These are phyloP conservation scores for Dichomitus squalens DNA, from an alignment of 1,284 basidiomycete species.

Conservation along the genomic window DNA sequence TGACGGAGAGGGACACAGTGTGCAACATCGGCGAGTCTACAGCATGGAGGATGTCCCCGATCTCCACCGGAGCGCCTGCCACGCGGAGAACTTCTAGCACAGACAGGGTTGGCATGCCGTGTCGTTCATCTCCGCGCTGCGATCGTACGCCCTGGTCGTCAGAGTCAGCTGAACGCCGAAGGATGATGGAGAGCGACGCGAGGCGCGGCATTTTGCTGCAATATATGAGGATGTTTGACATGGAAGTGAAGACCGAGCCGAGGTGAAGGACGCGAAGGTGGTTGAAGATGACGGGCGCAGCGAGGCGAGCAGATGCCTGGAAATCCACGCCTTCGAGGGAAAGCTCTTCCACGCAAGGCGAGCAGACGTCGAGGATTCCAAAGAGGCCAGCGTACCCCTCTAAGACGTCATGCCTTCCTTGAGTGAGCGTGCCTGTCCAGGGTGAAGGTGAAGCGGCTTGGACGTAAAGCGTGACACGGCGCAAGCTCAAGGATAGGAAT, in stretches of 20 bases:
- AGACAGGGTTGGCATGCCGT: not conserved
- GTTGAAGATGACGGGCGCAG: slow-evolving; percentile 4
- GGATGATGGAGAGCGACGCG: slow-evolving; percentile 12
- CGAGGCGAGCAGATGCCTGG: slow-evolving; percentile 1
- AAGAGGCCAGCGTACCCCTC: not conserved
- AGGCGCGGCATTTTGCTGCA: slow-evolving; percentile 16
- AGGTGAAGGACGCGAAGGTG: slow-evolving; percentile 16
- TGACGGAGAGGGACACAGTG: slow-evolving; percentile 2
- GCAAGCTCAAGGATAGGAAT: slow-evolving; percentile 15
- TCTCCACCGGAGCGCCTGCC: slow-evolving; percentile 9
- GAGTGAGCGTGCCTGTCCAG: not conserved
- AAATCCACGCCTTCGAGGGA: slow-evolving; percentile 18
- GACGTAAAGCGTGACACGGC: slow-evolving; percentile 15
- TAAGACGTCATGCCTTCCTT: not conserved
- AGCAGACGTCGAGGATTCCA: slow-evolving; percentile 1
- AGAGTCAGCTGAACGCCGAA: not conserved
- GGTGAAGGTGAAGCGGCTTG: not conserved
- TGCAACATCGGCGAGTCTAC: slow-evolving; percentile 8
- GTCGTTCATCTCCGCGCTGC: not conserved
- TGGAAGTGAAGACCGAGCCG: slow-evolving; percentile 8
- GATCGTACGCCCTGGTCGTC: not conserved
- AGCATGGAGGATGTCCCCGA: slow-evolving; percentile 11
- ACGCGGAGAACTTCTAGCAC: slow-evolving; percentile 11
- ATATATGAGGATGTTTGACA: slow-evolving; percentile 5
- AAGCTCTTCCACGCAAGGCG: slow-evolving; percentile 14